phyloP scores from a whole-genome alignment of 768 basidiomycete species.

The Mycena vitilis region DNA sequence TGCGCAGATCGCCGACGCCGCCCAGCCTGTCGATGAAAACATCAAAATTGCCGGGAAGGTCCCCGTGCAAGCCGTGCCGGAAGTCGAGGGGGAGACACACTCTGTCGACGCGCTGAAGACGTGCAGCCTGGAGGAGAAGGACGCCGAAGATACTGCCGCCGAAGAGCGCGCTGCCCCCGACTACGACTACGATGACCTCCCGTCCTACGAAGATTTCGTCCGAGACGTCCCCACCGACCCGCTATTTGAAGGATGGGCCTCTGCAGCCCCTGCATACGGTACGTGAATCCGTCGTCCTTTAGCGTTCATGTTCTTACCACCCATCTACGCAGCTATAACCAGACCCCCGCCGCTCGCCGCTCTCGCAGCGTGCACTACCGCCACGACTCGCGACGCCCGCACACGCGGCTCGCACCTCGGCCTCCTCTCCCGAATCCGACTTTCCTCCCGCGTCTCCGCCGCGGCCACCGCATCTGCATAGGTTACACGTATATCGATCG shows the following conservation, averaged over 20 bases:
- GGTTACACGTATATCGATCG: too few species aligned
- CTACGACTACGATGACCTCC: slow-evolving; percentile 1
- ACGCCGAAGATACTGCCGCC: too few species aligned
- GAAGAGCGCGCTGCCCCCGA: background rate
- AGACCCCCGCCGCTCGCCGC: background rate
- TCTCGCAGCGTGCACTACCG: background rate
- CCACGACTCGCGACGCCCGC: background rate
- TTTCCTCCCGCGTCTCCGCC: background rate
- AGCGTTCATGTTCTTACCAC: too few species aligned
- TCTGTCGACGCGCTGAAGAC: too few species aligned
- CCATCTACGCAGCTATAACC: too few species aligned
- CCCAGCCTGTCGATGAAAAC: too few species aligned
- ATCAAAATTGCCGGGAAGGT: too few species aligned
- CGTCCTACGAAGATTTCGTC: slow-evolving; percentile 18
- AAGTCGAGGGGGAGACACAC: background rate
- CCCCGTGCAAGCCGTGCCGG: too few species aligned
- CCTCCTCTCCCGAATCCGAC: background rate
- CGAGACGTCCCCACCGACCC: background rate
- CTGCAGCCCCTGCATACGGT: too few species aligned
- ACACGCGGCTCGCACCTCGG: background rate
- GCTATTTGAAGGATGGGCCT: too few species aligned
- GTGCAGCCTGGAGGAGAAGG: background rate
- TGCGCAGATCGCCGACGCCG: too few species aligned
- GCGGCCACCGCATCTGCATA: background rate
- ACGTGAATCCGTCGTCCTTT: too few species aligned